A percentile compares a stretch with the other conserved stretches of the same genome.
phyloP scores from a whole-genome alignment of 129 eudicot genomes.

The Flaveria ramosissima region DNA sequence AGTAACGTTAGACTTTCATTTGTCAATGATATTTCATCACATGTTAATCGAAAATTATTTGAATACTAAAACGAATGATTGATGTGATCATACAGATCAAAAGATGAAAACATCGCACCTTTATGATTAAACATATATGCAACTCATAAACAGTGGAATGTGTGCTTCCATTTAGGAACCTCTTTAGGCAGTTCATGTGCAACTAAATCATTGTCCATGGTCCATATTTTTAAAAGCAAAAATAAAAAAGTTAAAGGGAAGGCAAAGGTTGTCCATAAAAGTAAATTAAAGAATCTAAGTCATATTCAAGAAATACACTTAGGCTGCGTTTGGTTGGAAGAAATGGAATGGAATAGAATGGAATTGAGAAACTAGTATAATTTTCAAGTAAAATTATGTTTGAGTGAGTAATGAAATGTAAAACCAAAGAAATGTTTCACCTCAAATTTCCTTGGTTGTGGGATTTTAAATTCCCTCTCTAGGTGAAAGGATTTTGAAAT shows the following conservation, averaged over 20 bases:
- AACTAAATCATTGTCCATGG: conserved; percentile 12
- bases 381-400: too few species aligned
- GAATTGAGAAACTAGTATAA: too few species aligned
- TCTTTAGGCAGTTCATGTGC: conserved; percentile 29
- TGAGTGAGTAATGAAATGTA: too few species aligned
- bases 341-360: too few species aligned
- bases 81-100: conserved; percentile 11
- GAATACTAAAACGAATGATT: neutral
- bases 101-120: conserved; percentile 2
- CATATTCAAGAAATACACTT: too few species aligned
- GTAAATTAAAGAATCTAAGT: neutral
- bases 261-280: conserved; percentile 2
- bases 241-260: conserved; percentile 23
- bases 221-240: conserved; percentile 16
- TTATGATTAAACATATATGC: neutral
- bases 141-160: conserved; percentile 13
- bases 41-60: neutral
- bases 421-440: too few species aligned
- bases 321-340: too few species aligned
- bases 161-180: conserved; percentile 12
- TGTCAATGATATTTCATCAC: neutral
- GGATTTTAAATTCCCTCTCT: too few species aligned
- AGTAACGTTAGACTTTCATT: too few species aligned
- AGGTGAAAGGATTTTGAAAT: too few species aligned
- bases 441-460: too few species aligned